These are phyloP conservation scores for Berberis vulgaris DNA, from an alignment of 164 flowering plant species.

Conservation along the genomic window DNA sequence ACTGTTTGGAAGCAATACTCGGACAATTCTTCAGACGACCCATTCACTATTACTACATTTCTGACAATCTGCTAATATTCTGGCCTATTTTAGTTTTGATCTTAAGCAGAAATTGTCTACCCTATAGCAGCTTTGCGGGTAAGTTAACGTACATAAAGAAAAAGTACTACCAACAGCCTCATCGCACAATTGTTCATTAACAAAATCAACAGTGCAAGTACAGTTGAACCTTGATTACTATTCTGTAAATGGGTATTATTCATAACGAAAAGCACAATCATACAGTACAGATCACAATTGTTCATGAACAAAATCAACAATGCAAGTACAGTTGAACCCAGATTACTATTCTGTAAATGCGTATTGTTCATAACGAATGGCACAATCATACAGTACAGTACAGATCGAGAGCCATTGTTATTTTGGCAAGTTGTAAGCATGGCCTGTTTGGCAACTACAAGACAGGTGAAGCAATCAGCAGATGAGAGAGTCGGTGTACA, in stretches of 20 bases:
- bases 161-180: too few species aligned
- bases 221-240: not conserved
- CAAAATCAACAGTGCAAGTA: too few species aligned
- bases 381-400: conserved; percentile 48
- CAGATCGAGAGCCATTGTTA: conserved; percentile 39
- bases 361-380: conserved; percentile 62
- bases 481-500: conserved; percentile 29
- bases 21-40: too few species aligned
- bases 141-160: too few species aligned
- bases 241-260: not conserved
- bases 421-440: conserved; percentile 28
- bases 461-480: conserved; percentile 46
- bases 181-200: too few species aligned
- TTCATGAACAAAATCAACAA: not conserved
- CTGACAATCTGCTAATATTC: too few species aligned
- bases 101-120: too few species aligned
- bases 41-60: too few species aligned
- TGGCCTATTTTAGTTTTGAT: too few species aligned
- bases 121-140: too few species aligned
- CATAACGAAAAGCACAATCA: not conserved
- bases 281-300: too few species aligned
- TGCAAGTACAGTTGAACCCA: not conserved
- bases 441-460: conserved; percentile 27
- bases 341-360: conserved; percentile 18
- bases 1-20: too few species aligned